Percentiles rank a stretch among this genome's conserved stretches.
phyloP scores from a whole-genome alignment of 1,284 basidiomycete species.

The Cystobasidium slooffiae region DNA sequence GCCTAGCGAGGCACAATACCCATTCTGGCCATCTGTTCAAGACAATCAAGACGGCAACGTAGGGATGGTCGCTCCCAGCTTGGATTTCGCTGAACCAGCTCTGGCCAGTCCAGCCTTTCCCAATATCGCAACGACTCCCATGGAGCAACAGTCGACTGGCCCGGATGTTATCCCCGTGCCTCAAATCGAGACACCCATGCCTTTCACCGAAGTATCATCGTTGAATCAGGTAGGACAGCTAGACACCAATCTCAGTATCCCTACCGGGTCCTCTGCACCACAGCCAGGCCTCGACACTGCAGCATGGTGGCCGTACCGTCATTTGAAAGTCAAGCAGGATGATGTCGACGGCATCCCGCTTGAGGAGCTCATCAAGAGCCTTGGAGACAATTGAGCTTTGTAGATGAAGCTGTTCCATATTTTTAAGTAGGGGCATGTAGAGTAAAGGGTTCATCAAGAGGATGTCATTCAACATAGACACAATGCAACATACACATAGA shows the following conservation, averaged over 20 bases:
- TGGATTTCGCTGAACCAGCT: neutral
- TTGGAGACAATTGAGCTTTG: neutral
- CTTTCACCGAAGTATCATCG: too few relatives aligned
- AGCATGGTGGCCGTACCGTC: slow-evolving; percentile 22
- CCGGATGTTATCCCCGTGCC: neutral
- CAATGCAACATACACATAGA: too few relatives aligned
- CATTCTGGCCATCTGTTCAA: neutral
- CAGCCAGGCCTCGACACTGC: neutral
- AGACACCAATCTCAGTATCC: too few relatives aligned
- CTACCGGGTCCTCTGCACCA: too few relatives aligned
- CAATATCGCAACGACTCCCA: neutral
- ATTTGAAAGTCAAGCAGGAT: slow-evolving; percentile 19
- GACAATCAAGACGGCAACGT: neutral
- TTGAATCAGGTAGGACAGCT: too few relatives aligned
- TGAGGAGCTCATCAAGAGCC: slow-evolving; percentile 22
- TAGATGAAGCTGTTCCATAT: neutral
- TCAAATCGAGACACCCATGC: neutral
- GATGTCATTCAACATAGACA: too few relatives aligned
- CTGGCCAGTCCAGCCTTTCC: neutral
- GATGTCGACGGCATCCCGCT: slow-evolving; percentile 36
- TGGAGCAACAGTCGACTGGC: neutral
- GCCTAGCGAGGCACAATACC: neutral
- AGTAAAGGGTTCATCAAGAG: too few relatives aligned
- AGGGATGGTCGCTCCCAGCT: too few relatives aligned
- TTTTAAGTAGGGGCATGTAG: neutral